These are phyloP conservation scores for Leccinum pachyderme DNA, from an alignment of 1,284 basidiomycete species.

Conservation along the genomic window DNA sequence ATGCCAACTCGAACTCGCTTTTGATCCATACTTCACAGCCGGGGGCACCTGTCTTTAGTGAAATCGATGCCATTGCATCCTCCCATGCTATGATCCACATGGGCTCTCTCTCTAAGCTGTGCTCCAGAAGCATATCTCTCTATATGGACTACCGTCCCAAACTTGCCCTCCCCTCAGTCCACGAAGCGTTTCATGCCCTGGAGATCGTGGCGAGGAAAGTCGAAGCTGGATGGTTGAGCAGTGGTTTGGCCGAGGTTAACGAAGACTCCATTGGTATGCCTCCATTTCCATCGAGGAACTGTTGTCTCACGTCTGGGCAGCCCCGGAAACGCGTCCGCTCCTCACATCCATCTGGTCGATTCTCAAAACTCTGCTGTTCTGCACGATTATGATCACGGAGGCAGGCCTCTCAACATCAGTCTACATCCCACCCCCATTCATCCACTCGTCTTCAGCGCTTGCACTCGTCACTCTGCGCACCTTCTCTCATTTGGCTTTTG, in stretches of 20 bases:
- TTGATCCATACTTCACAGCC: slow-evolving; percentile 7
- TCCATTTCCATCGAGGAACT: not conserved
- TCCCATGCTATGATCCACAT: slow-evolving; percentile 50
- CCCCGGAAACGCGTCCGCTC: slow-evolving; percentile 42
- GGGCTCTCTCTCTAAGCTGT: slow-evolving; percentile 51
- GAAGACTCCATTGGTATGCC: slow-evolving; percentile 40
- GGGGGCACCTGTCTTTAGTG: slow-evolving; percentile 33
- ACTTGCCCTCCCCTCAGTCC: slow-evolving; percentile 45
- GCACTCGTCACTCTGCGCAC: slow-evolving; percentile 50
- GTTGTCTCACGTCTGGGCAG: slow-evolving; percentile 24
- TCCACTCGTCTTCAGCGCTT: slow-evolving; percentile 42
- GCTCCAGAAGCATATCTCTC: slow-evolving; percentile 45
- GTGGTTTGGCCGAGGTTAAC: slow-evolving; percentile 39
- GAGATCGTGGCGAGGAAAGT: slow-evolving; percentile 40
- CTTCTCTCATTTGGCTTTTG: slow-evolving; percentile 63
- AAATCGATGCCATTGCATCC: slow-evolving; percentile 38
- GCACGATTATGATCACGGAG: slow-evolving; percentile 64
- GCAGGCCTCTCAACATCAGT: slow-evolving; percentile 54
- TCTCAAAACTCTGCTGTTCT: slow-evolving; percentile 70
- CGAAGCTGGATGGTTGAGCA: slow-evolving; percentile 53
- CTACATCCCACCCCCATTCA: slow-evolving; percentile 41
- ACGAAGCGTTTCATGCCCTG: slow-evolving; percentile 42
- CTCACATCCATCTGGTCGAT: slow-evolving; percentile 54
- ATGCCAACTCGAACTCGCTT: not conserved
- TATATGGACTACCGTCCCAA: slow-evolving; percentile 46